Base-by-base conservation (phyloP, 805 yeast species). In the Myxozyma nipponensis region DNA sequence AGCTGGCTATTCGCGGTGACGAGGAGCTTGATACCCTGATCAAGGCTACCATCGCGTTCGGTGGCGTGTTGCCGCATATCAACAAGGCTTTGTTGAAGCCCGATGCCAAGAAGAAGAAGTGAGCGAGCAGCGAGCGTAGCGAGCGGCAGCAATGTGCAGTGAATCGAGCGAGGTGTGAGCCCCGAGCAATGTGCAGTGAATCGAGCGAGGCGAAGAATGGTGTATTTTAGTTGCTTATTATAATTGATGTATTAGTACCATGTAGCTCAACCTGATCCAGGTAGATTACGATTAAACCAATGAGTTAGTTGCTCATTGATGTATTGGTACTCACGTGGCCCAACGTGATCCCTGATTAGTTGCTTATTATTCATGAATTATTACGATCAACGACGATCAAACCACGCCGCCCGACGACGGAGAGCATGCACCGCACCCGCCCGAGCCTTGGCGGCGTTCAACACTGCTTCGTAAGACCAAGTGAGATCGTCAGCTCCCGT, bases 1-100 rank as follows among this genome's bases (percentile, higher is more conserved):
- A 90, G 72, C 79, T 90, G 66, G 98, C 98, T 56, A 90, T 90
- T 66, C 87, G 98, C 76, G 96, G 96, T 68, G 98, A 91, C 72
- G 98, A 91, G 72, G 98, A 91, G 73, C 82, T 91, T 71, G 96
- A 90, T 75, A 83, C 88, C 59, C 79, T 91, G 67, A 85, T 91
- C 67, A 84, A 87, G 72, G 95, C 96, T 52, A 91, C 97, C 52
- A 91, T 91, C 68, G 96, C 97, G 37, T 88, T 84, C 63, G 98
- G 98, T 77, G 98, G 98, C 83, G 98, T 91, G 48, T 76, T 91
- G 69, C 98, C 98, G 49, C 95, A 88, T 69, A 86, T 87, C 66
- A 86, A 87, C 73, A 83, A 84, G 50, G 57, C 57, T 30, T 39
- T 53, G 37, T 42, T 53, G 25, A 53, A 53, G 42, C 46, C 39